Percentiles rank a stretch among this genome's conserved stretches.
Conservation (phyloP, 345 rosid genomes). For the Moricandia arvensis region DNA sequence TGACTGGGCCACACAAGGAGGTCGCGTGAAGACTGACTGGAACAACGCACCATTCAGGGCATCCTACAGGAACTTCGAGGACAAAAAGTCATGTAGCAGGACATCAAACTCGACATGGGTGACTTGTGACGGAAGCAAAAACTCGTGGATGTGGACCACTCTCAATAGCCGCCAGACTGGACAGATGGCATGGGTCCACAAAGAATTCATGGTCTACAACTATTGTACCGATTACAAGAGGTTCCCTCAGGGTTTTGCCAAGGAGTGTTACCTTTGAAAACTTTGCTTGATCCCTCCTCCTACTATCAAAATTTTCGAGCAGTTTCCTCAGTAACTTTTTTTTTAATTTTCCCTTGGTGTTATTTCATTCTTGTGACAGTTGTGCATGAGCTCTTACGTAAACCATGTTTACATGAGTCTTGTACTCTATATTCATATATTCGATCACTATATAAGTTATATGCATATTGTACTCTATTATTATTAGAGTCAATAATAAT, state of each 20-base stretch:
- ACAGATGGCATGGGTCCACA: conserved; percentile 51
- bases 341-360: neutral
- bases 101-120: conserved; percentile 30
- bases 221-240: conserved; percentile 51
- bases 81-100: conserved; percentile 35
- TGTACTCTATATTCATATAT: too few species aligned
- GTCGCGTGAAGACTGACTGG: conserved; percentile 55
- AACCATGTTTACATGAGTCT: too few species aligned
- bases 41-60: conserved; percentile 51
- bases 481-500: too few species aligned
- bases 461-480: too few species aligned
- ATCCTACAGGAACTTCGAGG: conserved; percentile 39
- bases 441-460: too few species aligned
- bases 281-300: neutral
- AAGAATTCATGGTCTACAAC: conserved; percentile 53
- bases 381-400: too few species aligned
- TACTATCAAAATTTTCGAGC: neutral
- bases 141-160: conserved; percentile 38
- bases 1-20: conserved; percentile 62
- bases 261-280: conserved; percentile 32
- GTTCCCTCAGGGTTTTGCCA: conserved; percentile 43
- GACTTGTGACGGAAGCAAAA: conserved; percentile 17
- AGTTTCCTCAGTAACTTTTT: neutral
- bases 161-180: conserved; percentile 32
- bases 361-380: neutral